Conservation (phyloP, 495 filamentous ascomycete genomes). For the Tuber borchii region DNA sequence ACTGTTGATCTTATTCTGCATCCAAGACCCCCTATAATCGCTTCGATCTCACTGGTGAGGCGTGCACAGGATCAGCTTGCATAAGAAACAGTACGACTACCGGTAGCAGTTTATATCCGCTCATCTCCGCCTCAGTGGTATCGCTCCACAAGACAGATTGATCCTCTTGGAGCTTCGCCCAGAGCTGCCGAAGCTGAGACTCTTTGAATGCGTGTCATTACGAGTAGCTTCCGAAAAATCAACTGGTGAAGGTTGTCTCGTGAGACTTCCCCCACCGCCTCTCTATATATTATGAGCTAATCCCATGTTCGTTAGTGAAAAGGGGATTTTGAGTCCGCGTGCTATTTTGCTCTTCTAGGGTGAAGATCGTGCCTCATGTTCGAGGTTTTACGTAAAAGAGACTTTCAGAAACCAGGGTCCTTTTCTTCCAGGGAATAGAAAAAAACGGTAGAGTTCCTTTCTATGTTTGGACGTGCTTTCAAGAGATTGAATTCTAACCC, state of each 20-base stretch:
- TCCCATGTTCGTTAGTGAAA: background rate
- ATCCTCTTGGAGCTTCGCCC: background rate
- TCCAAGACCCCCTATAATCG: background rate
- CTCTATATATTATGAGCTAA: background rate
- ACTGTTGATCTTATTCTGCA: background rate
- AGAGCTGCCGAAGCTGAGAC: background rate
- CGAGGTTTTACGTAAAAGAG: background rate
- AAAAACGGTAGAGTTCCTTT: background rate
- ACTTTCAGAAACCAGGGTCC: background rate
- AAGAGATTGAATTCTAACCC: background rate
- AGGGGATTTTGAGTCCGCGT: background rate
- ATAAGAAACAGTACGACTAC: background rate
- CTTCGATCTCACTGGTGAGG: background rate
- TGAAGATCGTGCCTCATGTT: background rate
- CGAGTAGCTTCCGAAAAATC: background rate
- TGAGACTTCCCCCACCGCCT: background rate
- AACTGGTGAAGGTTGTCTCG: background rate
- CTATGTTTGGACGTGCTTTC: background rate
- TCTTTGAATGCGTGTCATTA: background rate
- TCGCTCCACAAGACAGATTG: background rate
- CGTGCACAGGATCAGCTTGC: background rate
- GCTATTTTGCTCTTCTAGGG: background rate
- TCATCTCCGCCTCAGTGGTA: background rate
- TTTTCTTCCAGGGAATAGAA: background rate
- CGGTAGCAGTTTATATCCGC: background rate